Base-by-base conservation (phyloP, 1,139 yeast species). In the Diutina sp. region DNA sequence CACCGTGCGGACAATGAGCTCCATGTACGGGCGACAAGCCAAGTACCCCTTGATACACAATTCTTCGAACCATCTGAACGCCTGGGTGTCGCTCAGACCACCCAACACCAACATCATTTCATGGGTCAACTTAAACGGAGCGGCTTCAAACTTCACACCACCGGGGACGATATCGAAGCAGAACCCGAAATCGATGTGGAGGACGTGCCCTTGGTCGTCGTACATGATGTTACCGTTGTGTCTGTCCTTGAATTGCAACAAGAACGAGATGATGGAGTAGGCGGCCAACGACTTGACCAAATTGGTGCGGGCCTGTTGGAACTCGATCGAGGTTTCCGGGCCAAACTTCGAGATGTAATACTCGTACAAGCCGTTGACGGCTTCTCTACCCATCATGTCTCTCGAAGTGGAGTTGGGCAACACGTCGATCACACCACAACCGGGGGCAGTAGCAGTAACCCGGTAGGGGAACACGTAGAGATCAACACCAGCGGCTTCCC, bases 211-310 rank as follows among this genome's bases (percentile, higher is more conserved):
- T 62, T 88, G 87, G 60, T 85, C 90, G 67, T 93, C 99, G 69
- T 93, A 93, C 99, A 95, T 93, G 63, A 95, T 93, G 70, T 95
- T 95, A 69, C 99, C 99, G 70, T 95, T 95, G 71, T 95, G 99
- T 67, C 99, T 83, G 72, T 95, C 99, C 70, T 95, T 95, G 75
- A 95, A 90, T 67, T 93, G 99, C 59, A 95, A 77, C 63, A 95
- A 72, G 65, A 88, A 95, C 1, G 98, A 88, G 58, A 95, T 90
- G 58, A 95, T 90, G 51, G 97, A 88, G 72, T 95, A 95, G 1
- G 97, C 98, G 0, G 99, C 99, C 62, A 93, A 77, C 1, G 97
- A 90, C 69, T 90, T 90, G 60, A 93, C 90, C 68, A 95, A 88
- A 70, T 91, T 91, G 68, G 87, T 89, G 63, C 98, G 79, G 0